Base-by-base conservation (phyloP, 2,329 filamentous ascomycete genomes). In the Allantophomopsis cytisporea region DNA sequence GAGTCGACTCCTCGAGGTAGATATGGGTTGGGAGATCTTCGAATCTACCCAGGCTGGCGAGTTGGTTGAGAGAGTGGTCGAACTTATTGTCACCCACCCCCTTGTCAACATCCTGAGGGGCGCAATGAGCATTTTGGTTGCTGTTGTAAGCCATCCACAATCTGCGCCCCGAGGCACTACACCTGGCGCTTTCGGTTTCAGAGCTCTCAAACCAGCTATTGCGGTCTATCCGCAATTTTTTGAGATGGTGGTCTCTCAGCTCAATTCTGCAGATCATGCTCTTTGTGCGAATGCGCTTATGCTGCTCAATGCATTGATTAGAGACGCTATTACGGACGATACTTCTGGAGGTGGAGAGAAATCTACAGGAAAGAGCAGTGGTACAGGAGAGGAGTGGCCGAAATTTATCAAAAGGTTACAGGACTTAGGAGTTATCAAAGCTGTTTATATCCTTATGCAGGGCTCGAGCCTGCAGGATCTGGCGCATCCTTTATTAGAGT, bases 41-140 rank as follows among this genome's bases (percentile, higher is more conserved):
- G 78, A 83, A 52, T 68, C 70, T 2, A 60, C 70, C 14, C 64
- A 66, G 5, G 65, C 74, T 13, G 69, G 76, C 42, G 81, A 85
- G 51, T 65, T 89, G 38, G 76, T 80, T 33, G 76, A 80, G 60
- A 66, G 75, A 66, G 77, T 94, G 44, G 88, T 96, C 50, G 83
- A 95, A 59, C 71, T 98, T 38, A 86, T 96, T 45, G 89, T 96
- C 51, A 89, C 79, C 23, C 91, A 96, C 58, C 91, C 89, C 17
- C 73, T 98, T 44, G 91, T 98, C 61, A 98, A 98, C 58, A 95
- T 96, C 55, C 76, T 98, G 43, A 78, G 91, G 47, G 91, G 91
- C 52, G 89, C 89, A 54, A 94, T 98, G 83, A 89, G 87, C 36
- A 93, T 98, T 45, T 73, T 98, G 41, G 89, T 94, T 36, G 86